Base-by-base conservation (phyloP, 2,329 filamentous ascomycete genomes). In the Alternaria sp. region DNA sequence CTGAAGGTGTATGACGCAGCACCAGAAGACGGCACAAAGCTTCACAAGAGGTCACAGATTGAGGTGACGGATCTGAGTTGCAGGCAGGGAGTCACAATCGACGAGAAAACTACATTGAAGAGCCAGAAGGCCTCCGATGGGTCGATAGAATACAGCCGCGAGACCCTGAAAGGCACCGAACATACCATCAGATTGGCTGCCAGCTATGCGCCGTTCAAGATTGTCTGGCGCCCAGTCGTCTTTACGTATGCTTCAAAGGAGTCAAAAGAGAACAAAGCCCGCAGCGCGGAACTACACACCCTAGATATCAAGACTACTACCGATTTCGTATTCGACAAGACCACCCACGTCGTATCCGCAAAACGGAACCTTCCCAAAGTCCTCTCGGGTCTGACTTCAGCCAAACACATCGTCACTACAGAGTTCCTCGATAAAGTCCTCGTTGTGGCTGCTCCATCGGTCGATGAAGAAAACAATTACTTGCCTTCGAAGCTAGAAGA, bases 341-440 rank as follows among this genome's bases (percentile, higher is more conserved):
- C 95, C 0, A 97, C 95, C 0, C 94, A 98, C 79, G 91, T 97
- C 11, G 89, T 98, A 33, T 90, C 93, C 8, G 92, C 89, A 78
- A 97, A 97, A 80, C 87, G 96, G 51, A 99, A 98, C 78, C 95
- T 93, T 0, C 87, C 94, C 0, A 94, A 93, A 69, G 93, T 92
- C 0, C 84, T 99, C 3, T 93, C 96, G 75, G 95, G 93, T 2
- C 84, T 99, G 10, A 90, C 97, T 41, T 92, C 94, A 72, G 93
- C 88, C 14, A 91, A 87, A 78, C 88, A 89, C 70, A 90, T 98
- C 45, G 93, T 98, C 11, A 88, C 88, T 4, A 85, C 87, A 37
- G 83, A 87, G 0, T 98, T 92, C 70, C 84, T 97, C 14, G 88
- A 94, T 66, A 90, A 91, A 0, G 81, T 98, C 1, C 84, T 89